These are phyloP conservation scores for Mucor sp. DNA, from an alignment of 371 early-diverging fungal genomes.

Conservation along the genomic window DNA sequence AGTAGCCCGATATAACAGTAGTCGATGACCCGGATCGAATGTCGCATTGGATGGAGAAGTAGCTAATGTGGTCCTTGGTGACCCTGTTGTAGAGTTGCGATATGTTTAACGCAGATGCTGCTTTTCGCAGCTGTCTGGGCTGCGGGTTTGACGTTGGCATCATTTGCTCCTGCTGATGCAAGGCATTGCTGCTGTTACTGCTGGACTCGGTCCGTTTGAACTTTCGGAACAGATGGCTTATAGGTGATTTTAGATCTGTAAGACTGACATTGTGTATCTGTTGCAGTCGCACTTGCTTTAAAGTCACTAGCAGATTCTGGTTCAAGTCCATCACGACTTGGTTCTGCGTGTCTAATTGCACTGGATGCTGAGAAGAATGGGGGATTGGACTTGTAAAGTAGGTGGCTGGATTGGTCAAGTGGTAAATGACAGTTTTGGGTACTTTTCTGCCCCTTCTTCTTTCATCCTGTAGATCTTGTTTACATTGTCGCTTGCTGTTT, in stretches of 20 bases:
- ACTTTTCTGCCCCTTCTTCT: constrained; percentile 18
- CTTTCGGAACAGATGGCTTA: constrained; percentile 27
- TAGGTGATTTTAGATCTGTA: constrained; percentile 26
- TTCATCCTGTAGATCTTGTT: constrained; percentile 39
- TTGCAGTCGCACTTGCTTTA: constrained; percentile 33
- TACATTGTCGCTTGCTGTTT: constrained; percentile 35
- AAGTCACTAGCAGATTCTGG: constrained; percentile 26
- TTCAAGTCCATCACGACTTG: constrained; percentile 33
- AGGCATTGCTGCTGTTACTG: neutral
- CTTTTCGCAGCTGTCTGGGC: constrained; percentile 26
- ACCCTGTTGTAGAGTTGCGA: constrained; percentile 43
- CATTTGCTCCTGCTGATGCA: neutral
- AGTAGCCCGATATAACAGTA: constrained; percentile 33
- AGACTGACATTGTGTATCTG: constrained; percentile 17
- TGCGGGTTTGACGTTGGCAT: neutral
- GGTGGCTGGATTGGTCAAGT: constrained; percentile 44
- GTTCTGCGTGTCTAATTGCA: constrained; percentile 29
- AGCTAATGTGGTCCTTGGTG: constrained; percentile 43
- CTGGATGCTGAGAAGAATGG: constrained; percentile 31
- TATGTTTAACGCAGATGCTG: constrained; percentile 37
- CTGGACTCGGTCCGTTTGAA: constrained; percentile 19
- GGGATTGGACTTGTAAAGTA: constrained; percentile 42
- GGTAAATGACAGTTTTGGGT: constrained; percentile 47
- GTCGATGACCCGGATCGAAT: constrained; percentile 17
- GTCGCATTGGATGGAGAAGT: constrained; percentile 40